These are phyloP conservation scores for Cercophora scortea DNA, from an alignment of 495 filamentous ascomycete genomes.

Conservation along the genomic window DNA sequence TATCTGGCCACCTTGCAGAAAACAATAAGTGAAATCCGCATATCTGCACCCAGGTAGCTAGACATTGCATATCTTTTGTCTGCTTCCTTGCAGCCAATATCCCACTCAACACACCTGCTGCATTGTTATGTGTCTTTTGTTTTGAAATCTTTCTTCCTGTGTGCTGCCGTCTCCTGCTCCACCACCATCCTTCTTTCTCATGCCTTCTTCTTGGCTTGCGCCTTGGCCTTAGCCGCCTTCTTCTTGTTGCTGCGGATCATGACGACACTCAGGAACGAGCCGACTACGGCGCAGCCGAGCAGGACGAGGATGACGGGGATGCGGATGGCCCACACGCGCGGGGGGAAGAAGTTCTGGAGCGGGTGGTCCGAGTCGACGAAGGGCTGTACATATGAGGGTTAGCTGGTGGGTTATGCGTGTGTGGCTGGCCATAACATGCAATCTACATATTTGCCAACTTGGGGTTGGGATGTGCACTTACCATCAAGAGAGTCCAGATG, in stretches of 20 bases:
- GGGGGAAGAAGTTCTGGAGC: slow-evolving; percentile 90
- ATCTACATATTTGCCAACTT: background rate
- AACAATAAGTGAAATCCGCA: no score
- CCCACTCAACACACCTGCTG: no score
- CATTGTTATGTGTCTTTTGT: no score
- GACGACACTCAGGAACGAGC: slow-evolving; percentile 89
- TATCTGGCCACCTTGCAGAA: no score
- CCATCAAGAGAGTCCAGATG: slow-evolving; percentile 95
- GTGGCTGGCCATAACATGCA: background rate
- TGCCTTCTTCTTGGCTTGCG: slow-evolving; percentile 43
- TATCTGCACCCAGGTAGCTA: no score
- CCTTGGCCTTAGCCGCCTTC: slow-evolving; percentile 88
- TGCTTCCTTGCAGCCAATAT: no score
- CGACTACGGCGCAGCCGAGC: slow-evolving; percentile 86
- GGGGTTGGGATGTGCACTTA: slow-evolving; percentile 29
- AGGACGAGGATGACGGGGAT: slow-evolving; percentile 95
- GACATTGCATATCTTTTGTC: no score
- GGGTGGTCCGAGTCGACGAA: slow-evolving; percentile 94
- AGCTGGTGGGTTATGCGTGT: background rate
- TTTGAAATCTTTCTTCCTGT: no score
- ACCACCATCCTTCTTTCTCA: slow-evolving; percentile 8
- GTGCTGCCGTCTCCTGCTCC: background rate
- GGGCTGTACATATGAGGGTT: slow-evolving; percentile 53
- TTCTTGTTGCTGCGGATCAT: slow-evolving; percentile 99
- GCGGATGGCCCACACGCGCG: slow-evolving; percentile 97